Percentiles rank a stretch among this genome's conserved stretches.
phyloP scores from a whole-genome alignment of 495 filamentous ascomycete species.

The Talaromyces liani region DNA sequence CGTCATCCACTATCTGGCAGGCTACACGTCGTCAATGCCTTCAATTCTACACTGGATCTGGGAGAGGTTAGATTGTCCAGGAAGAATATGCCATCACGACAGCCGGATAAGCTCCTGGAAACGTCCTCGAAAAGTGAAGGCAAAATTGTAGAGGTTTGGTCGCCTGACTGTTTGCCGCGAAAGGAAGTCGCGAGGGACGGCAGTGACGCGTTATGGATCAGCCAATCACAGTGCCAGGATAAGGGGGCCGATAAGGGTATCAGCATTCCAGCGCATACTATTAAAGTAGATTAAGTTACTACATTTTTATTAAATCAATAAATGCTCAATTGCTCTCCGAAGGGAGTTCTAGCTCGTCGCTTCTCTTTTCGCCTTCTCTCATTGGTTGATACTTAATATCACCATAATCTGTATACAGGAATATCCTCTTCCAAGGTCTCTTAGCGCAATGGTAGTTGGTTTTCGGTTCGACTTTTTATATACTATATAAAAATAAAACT shows the following conservation, averaged over 20 bases:
- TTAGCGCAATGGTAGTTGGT: too few species aligned
- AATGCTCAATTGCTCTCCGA: too few species aligned
- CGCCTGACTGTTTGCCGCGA: slow-evolving; percentile 6
- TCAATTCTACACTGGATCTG: background rate
- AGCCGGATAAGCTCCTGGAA: slow-evolving; percentile 5
- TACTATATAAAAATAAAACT: too few species aligned
- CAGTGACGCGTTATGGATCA: background rate
- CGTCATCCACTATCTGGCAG: background rate
- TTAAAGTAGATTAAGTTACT: too few species aligned
- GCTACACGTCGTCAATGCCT: background rate
- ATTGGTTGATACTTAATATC: too few species aligned
- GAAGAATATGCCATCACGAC: background rate
- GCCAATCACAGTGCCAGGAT: background rate
- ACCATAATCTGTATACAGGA: too few species aligned
- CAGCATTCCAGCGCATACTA: background rate
- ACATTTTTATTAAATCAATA: too few species aligned
- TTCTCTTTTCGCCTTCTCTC: too few species aligned
- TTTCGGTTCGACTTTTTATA: too few species aligned
- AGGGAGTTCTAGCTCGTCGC: too few species aligned
- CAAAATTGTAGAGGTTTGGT: background rate
- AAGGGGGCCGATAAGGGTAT: background rate
- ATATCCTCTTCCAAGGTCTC: too few species aligned
- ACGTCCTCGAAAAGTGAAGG: background rate
- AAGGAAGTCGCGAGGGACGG: background rate
- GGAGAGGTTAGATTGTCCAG: background rate